Percentiles rank a stretch among this genome's conserved stretches.
Conservation (phyloP, 768 basidiomycete genomes). For the Rhodotorula sphaerocarpa region DNA sequence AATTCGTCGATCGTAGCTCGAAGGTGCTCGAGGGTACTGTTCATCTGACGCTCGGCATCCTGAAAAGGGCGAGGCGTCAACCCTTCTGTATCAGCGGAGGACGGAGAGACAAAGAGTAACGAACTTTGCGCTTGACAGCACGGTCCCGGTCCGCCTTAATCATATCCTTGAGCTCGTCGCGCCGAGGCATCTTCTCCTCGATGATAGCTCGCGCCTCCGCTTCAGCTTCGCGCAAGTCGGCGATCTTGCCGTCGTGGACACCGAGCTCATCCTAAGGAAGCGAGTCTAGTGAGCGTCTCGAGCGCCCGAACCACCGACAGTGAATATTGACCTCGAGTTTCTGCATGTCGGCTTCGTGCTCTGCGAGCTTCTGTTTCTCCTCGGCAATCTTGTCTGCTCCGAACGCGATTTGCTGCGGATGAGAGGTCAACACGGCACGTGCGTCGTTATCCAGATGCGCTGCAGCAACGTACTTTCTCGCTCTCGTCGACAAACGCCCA, state of each 20-base stretch:
- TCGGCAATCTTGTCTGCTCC: slow-evolving; percentile 47
- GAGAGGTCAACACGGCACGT: background rate
- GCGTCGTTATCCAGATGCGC: too few species aligned
- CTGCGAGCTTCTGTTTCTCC: slow-evolving; percentile 44
- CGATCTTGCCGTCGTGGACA: background rate
- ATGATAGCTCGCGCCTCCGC: slow-evolving; percentile 42
- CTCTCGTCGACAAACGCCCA: slow-evolving; percentile 44
- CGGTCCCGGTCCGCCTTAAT: slow-evolving; percentile 53
- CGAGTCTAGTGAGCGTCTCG: background rate
- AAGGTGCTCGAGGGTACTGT: slow-evolving; percentile 4
- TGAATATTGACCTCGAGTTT: slow-evolving; percentile 26
- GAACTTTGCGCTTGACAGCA: slow-evolving; percentile 40
- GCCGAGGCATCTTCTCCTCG: slow-evolving; percentile 39
- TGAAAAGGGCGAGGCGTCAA: background rate
- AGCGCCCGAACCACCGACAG: background rate
- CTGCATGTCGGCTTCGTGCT: slow-evolving; percentile 12
- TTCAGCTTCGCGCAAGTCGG: slow-evolving; percentile 10
- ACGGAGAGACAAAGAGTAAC: too few species aligned
- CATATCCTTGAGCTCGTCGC: slow-evolving; percentile 46
- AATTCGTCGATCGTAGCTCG: slow-evolving; percentile 41
- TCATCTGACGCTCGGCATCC: slow-evolving; percentile 22
- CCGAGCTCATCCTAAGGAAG: slow-evolving; percentile 1
- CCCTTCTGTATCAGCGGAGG: too few species aligned
- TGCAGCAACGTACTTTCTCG: slow-evolving; percentile 42
- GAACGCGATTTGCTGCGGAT: slow-evolving; percentile 40